Evolutionary conservation across 2,329 filamentous ascomycete species (phyloP).

Genomic region (Chalara sp.): DNA sequence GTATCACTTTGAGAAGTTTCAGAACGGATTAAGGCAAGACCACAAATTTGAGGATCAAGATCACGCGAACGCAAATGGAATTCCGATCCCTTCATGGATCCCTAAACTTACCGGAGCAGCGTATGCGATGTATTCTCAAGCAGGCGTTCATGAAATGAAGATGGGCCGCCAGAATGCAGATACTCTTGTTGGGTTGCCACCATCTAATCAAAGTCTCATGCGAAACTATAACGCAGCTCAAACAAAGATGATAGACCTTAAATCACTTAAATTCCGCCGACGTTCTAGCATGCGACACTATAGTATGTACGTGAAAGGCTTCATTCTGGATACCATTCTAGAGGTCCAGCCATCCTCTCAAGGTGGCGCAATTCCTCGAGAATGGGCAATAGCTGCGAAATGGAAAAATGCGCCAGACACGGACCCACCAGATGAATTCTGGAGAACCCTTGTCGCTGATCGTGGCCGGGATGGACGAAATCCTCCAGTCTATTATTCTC

Average conservation of each 20-base stretch:
- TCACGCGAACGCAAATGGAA: too few species aligned
- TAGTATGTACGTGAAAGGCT: conserved; percentile 29
- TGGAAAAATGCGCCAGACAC: conserved; percentile 11
- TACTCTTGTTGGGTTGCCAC: conserved; percentile 23
- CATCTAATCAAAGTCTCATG: conserved; percentile 6
- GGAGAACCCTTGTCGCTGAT: conserved; percentile 9
- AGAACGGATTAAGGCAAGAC: too few species aligned
- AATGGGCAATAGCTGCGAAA: conserved; percentile 16
- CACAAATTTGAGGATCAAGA: too few species aligned
- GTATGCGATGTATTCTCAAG: too few species aligned
- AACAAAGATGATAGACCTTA: conserved; percentile 14
- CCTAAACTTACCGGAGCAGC: too few species aligned
- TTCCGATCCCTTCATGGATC: too few species aligned
- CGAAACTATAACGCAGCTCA: conserved; percentile 28
- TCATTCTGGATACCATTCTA: conserved; percentile 21
- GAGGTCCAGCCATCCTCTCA: conserved; percentile 13
- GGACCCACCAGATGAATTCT: conserved; percentile 12
- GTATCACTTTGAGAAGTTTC: too few species aligned
- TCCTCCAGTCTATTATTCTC: conserved; percentile 5
- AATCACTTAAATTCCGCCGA: conserved; percentile 20
- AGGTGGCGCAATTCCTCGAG: conserved; percentile 17
- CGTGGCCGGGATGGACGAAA: conserved; percentile 4
- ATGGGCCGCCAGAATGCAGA: too few species aligned
- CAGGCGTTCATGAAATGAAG: too few species aligned
- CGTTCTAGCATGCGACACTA: conserved; percentile 14